Percentiles rank a stretch among this genome's conserved stretches.
These are phyloP conservation scores for Hanseniaspora lindneri DNA, from an alignment of 805 yeast species.

Conservation along the genomic window DNA sequence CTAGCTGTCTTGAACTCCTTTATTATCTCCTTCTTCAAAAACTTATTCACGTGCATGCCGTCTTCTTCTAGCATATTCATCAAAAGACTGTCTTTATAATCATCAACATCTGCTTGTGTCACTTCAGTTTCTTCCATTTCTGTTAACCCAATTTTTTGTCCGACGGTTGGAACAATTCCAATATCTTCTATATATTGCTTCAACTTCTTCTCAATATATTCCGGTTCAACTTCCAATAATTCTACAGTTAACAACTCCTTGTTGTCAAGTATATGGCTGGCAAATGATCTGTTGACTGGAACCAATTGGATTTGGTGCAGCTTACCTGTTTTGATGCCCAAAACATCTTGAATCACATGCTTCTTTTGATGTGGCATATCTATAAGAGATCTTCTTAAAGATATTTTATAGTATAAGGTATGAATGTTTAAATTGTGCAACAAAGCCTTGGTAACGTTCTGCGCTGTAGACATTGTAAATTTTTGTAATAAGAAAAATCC, in stretches of 20 bases:
- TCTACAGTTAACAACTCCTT: conserved; percentile 10
- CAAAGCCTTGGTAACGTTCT: not conserved
- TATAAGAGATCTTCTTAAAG: conserved; percentile 13
- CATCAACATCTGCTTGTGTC: not conserved
- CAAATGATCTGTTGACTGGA: conserved; percentile 8
- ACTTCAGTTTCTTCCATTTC: conserved; percentile 4
- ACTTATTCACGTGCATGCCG: not conserved
- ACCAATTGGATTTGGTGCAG: conserved; percentile 8
- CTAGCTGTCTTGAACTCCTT: conserved; percentile 5
- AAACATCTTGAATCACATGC: not conserved
- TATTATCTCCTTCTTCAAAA: not conserved
- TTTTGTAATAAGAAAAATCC: no score
- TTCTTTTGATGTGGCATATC: conserved; percentile 12
- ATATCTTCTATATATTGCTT: not conserved
- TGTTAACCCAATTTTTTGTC: not conserved
- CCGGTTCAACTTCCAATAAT: conserved; percentile 8
- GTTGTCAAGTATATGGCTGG: conserved; percentile 5
- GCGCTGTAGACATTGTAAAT: not conserved
- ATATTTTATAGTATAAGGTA: conserved; percentile 7
- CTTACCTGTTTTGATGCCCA: conserved; percentile 5
- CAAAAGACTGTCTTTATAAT: not conserved
- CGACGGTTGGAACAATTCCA: not conserved
- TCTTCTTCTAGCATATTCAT: not conserved
- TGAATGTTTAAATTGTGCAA: conserved; percentile 2
- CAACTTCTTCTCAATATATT: not conserved